Evolutionary conservation across 202 grass and related monocot species (phyloP).

Genomic region (Zizania palustris): DNA sequence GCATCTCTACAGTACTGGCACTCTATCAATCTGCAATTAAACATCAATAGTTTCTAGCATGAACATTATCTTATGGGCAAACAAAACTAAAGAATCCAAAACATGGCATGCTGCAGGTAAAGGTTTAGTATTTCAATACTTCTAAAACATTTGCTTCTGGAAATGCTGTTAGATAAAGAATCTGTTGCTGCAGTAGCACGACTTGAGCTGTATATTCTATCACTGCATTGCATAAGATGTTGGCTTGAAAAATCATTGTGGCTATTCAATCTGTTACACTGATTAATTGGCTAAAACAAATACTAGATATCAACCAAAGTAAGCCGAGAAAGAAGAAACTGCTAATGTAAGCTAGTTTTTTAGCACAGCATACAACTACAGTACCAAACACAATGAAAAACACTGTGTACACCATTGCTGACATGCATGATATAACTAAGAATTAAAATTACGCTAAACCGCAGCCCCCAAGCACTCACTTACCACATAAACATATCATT

Average conservation of each 20-base stretch:
- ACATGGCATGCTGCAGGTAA: neutral
- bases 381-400: neutral
- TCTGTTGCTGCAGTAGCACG: neutral
- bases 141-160: neutral
- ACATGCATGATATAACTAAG: neutral
- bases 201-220: constrained; percentile 5
- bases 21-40: neutral
- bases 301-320: too few species aligned
- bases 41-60: constrained; percentile 14
- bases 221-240: neutral
- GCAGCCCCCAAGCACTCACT: neutral
- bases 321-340: neutral
- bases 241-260: constrained; percentile 7
- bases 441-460: constrained; percentile 12
- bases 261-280: neutral
- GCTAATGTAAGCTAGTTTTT: constrained; percentile 5
- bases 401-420: neutral
- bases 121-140: neutral
- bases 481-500: constrained; percentile 3
- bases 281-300: neutral
- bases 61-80: neutral
- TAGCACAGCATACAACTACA: neutral
- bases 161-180: constrained; percentile 22
- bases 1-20: neutral
- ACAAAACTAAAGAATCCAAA: constrained; percentile 7